These are phyloP conservation scores for Dactylellina haptotyla DNA, from an alignment of 2,329 filamentous ascomycete species.

Conservation along the genomic window DNA sequence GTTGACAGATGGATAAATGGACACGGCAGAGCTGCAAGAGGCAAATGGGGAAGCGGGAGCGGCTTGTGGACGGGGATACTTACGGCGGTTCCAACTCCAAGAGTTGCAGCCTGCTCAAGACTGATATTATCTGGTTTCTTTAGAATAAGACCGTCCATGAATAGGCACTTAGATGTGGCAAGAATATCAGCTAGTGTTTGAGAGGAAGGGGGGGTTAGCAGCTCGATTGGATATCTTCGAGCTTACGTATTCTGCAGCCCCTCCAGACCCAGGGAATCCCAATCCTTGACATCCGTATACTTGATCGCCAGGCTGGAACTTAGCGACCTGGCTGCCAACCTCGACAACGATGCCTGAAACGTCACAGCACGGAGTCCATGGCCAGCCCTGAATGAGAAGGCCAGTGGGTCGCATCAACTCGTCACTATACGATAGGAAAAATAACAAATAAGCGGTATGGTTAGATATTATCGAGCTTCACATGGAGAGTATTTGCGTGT, in stretches of 20 bases:
- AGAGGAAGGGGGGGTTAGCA: not conserved
- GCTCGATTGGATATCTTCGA: slow-evolving; percentile 13
- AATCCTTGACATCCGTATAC: slow-evolving; percentile 41
- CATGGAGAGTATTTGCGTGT: not conserved
- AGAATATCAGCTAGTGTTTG: slow-evolving; percentile 4
- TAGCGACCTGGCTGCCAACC: slow-evolving; percentile 32
- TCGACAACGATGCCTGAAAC: slow-evolving; percentile 34
- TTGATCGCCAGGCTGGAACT: slow-evolving; percentile 40
- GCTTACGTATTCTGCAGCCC: slow-evolving; percentile 54
- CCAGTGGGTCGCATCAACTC: slow-evolving; percentile 41
- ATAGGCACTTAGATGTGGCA: slow-evolving; percentile 38
- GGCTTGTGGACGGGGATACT: not conserved
- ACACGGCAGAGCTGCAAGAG: slow-evolving; percentile 1
- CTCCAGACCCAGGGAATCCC: slow-evolving; percentile 44
- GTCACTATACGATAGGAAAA: slow-evolving; percentile 21
- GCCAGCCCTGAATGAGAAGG: slow-evolving; percentile 28
- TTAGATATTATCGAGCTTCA: not conserved
- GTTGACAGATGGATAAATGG: not conserved
- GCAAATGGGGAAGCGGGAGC: not conserved
- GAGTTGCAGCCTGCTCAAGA: slow-evolving; percentile 28
- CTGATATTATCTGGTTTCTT: slow-evolving; percentile 38
- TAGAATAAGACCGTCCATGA: slow-evolving; percentile 20
- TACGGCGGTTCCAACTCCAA: slow-evolving; percentile 29
- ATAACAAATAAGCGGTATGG: too few species aligned
- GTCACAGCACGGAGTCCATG: slow-evolving; percentile 49